phyloP scores from a whole-genome alignment of 768 basidiomycete species.

The Tulasnella calospora region DNA sequence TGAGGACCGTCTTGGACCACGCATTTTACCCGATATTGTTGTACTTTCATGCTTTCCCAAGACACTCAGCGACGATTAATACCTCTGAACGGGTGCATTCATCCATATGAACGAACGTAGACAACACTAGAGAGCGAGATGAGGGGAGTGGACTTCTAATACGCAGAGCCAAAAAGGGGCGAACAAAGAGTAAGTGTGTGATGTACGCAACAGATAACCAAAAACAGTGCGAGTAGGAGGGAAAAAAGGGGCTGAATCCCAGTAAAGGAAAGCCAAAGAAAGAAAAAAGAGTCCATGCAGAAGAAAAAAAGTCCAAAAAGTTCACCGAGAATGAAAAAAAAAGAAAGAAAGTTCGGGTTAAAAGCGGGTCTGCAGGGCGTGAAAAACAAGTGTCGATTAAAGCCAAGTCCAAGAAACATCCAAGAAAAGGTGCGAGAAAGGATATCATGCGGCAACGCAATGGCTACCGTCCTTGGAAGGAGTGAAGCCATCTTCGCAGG shows the following conservation, averaged over 20 bases:
- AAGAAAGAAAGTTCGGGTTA: neutral
- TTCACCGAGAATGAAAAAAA: neutral
- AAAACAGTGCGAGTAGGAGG: neutral
- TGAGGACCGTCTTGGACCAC: neutral
- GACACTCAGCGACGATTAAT: too few relatives aligned
- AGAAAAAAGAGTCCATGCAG: neutral
- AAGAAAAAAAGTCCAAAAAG: constrained; percentile 4
- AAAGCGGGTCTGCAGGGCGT: neutral
- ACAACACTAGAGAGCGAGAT: neutral
- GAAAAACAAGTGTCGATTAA: neutral
- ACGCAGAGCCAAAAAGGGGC: neutral
- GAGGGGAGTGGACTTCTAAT: neutral
- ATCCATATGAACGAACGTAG: neutral
- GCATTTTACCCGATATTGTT: neutral
- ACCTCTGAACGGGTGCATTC: neutral
- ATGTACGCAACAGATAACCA: neutral
- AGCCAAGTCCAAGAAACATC: neutral
- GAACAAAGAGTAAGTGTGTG: neutral
- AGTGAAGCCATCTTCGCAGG: neutral
- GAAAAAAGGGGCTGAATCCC: neutral
- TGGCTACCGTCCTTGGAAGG: constrained; percentile 7
- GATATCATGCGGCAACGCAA: neutral
- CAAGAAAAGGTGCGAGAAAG: neutral
- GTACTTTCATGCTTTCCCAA: too few relatives aligned
- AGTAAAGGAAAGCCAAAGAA: neutral